Base-by-base conservation (phyloP, 176 grass and related monocot genomes). In the Juncus effusus region DNA sequence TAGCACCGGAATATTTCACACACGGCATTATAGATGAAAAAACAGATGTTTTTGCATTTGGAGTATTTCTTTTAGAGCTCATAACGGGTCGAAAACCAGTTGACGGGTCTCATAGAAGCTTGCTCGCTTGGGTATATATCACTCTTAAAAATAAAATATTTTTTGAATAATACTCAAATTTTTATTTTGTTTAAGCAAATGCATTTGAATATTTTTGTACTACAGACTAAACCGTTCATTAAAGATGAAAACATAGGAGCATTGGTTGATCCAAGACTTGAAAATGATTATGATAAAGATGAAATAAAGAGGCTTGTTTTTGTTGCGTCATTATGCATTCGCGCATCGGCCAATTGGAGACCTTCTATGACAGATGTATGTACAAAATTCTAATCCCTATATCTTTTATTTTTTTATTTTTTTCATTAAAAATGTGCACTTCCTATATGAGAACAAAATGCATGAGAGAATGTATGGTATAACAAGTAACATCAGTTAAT, bases 1-100 rank as follows among this genome's bases (percentile, higher is more conserved):
- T 96, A 62, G 87, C 92, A 38, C 92, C 92, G 2, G 92, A 96
- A 77, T 96, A 96, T 81, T 96, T 91, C 84, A 96, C 82, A 65
- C 85, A 84, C 44, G 92, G 92, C 4, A 85, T 96, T 60, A 76
- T 96, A 2, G 87, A 96, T 76, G 87, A 96, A 80, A 91, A 96
- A 78, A 96, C 87, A 1, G 92, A 96, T 81, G 85, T 96, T 49
- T 91, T 96, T 73, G 87, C 92, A 2, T 96, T 96, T 60, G 87
- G 92, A 12, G 87, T 96, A 28, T 84, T 96, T 79, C 92, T 96
- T 38, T 82, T 96, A 7, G 92, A 96, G 92, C 58, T 96, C 79
- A 51, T 88, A 42, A 63, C 92, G 53, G 87, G 87, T 3, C 62
- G 85, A 65, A 96, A 89, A 64, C 92, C 92, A 4, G 92, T 96